phyloP scores from a whole-genome alignment of 2,329 filamentous ascomycete species.

The Beauveria medogensis region DNA sequence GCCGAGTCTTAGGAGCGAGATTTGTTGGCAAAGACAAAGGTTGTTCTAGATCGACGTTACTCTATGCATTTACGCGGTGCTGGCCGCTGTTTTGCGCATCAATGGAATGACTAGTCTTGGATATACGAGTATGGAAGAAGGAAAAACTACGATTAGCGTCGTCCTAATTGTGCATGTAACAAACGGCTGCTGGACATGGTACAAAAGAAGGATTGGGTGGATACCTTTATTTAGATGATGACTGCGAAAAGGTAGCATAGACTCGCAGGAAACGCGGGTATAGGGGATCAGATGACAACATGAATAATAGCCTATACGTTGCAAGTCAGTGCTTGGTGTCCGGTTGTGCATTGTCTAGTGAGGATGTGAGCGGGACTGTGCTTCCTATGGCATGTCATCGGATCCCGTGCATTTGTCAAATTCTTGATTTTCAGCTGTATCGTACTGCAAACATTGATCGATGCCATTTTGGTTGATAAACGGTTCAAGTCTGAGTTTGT shows the following conservation, averaged over 20 bases:
- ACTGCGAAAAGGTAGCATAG: constrained; percentile 11
- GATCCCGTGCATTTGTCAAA: background rate
- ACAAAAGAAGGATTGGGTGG: background rate
- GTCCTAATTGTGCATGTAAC: background rate
- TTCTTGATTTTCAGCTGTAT: background rate
- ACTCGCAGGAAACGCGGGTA: constrained; percentile 12
- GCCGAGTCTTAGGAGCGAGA: constrained; percentile 19
- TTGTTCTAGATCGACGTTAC: background rate
- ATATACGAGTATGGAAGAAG: background rate
- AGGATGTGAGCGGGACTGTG: too few species aligned
- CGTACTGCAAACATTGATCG: background rate
- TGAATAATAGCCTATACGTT: constrained; percentile 6
- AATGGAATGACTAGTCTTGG: constrained; percentile 1
- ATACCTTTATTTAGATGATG: constrained; percentile 1
- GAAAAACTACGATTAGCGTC: background rate
- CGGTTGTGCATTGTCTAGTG: too few species aligned
- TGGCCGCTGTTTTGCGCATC: background rate
- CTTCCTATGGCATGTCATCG: too few species aligned
- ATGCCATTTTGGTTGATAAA: background rate
- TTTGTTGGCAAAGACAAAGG: background rate
- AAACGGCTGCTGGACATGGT: background rate
- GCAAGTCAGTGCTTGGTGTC: background rate
- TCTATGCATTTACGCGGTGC: background rate
- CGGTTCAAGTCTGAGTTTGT: background rate
- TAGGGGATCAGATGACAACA: constrained; percentile 2